Conservation (phyloP, 495 filamentous ascomycete genomes). For the Aspergillus steynii region DNA sequence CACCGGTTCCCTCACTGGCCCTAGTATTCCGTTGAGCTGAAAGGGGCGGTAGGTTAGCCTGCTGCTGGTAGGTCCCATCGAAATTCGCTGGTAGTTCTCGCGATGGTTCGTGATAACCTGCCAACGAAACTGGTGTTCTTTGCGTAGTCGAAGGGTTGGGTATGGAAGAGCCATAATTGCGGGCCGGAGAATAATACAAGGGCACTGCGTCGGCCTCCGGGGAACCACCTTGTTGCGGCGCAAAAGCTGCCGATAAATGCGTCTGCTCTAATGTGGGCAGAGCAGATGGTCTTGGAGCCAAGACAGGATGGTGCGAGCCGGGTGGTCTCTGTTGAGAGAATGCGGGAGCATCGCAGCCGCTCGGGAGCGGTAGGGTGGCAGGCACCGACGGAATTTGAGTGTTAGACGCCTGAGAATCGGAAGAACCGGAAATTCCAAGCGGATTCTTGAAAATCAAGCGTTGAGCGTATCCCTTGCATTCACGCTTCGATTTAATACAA, state of each 20-base stretch:
- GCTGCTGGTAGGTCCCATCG: background rate
- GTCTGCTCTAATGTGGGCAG: constrained; percentile 17
- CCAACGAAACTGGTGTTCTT: background rate
- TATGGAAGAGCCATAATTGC: background rate
- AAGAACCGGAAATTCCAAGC: constrained; percentile 56
- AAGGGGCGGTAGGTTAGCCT: background rate
- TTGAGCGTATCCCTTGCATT: constrained; percentile 94
- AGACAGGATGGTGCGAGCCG: constrained; percentile 33
- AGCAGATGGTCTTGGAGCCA: constrained; percentile 35
- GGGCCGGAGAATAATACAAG: background rate
- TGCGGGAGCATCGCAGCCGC: constrained; percentile 18
- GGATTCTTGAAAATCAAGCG: constrained; percentile 92
- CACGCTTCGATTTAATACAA: constrained; percentile 91
- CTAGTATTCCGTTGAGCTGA: background rate
- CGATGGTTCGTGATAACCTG: background rate
- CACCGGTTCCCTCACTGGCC: background rate
- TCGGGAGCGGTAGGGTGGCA: constrained; percentile 21
- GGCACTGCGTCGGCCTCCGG: background rate
- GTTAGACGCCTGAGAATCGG: constrained; percentile 28
- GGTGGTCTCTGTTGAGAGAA: constrained; percentile 36
- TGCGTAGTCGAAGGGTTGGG: background rate
- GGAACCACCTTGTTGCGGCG: background rate
- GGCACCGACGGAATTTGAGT: constrained; percentile 24
- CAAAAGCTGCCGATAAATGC: constrained; percentile 2
- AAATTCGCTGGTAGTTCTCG: background rate